Percentiles rank a stretch among this genome's conserved stretches.
Evolutionary conservation across 129 eudicot genomes (phyloP).

Genomic region (Saussurea involucrata): DNA sequence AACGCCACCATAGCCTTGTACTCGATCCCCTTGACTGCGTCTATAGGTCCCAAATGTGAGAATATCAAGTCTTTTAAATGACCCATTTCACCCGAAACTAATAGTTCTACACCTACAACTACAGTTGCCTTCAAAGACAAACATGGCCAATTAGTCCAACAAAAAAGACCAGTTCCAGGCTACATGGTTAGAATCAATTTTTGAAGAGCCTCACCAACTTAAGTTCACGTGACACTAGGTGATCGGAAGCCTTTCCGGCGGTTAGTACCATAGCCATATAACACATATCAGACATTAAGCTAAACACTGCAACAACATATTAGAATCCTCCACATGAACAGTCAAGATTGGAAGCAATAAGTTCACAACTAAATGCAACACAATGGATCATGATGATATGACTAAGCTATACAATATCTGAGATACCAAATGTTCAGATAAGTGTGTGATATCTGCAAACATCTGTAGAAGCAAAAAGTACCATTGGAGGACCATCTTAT

Average conservation of each 20-base stretch:
- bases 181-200: no score
- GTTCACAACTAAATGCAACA: constrained; percentile 8
- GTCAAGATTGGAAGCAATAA: not conserved
- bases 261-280: not conserved
- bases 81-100: no score
- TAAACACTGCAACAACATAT: not conserved
- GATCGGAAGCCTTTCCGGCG: not conserved
- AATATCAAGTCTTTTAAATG: no score
- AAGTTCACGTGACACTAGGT: not conserved
- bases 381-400: not conserved
- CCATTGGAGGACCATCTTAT: not conserved
- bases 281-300: not conserved
- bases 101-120: no score
- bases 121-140: no score
- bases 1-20: no score
- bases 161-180: no score
- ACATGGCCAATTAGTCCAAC: no score
- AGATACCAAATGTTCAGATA: not conserved
- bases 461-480: not conserved
- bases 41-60: no score
- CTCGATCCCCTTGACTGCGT: no score
- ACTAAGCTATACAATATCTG: constrained; percentile 1
- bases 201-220: no score
- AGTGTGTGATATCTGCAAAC: not conserved
- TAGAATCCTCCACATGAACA: not conserved